Base-by-base conservation (phyloP, 805 yeast genomes). In the Brettanomyces nanus region DNA sequence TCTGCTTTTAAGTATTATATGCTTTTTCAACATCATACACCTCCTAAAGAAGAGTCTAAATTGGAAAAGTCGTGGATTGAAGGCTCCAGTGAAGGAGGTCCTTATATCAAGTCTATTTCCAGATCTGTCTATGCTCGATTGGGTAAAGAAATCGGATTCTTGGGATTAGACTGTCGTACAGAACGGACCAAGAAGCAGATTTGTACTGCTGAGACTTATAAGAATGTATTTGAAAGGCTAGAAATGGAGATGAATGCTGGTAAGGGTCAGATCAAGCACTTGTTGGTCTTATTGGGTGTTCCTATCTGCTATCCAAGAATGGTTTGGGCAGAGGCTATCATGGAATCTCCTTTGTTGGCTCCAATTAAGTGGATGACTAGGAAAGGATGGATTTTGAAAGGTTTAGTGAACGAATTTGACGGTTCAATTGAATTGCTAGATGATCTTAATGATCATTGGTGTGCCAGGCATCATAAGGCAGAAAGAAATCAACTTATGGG, bases 361-460 rank as follows among this genome's bases (percentile, higher is more conserved):
- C 96, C 95, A 2, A 39, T 85, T 4, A 77, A 79, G 52, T 69
- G 54, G 40, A 48, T 80, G 19, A 75, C 90, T 3, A 66, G 72
- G 39, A 71, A 69, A 40, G 86, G 87, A 3, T 59, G 83, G 29
- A 55, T 79, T 26, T 72, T 77, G 35, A 69, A 71, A 42, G 94
- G 95, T 0, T 60, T 90, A 25, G 86, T 86, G 19, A 90, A 92
- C 54, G 92, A 85, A 48, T 90, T 89, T 52, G 96, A 89, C 55
- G 97, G 97, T 2, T 76, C 82, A 29, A 78, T 90, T 5, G 97
- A 90, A 61, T 75, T 90, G 13, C 69, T 92, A 47, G 97, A 92
- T 54, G 97, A 90, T 57, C 68, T 92, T 59, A 80, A 87, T 53
- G 98, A 90, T 56, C 97, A 90, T 62, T 90, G 98, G 98, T 87